Evolutionary conservation across 768 basidiomycete genomes (phyloP).

Genomic region (Nevesoporus exiguus): DNA sequence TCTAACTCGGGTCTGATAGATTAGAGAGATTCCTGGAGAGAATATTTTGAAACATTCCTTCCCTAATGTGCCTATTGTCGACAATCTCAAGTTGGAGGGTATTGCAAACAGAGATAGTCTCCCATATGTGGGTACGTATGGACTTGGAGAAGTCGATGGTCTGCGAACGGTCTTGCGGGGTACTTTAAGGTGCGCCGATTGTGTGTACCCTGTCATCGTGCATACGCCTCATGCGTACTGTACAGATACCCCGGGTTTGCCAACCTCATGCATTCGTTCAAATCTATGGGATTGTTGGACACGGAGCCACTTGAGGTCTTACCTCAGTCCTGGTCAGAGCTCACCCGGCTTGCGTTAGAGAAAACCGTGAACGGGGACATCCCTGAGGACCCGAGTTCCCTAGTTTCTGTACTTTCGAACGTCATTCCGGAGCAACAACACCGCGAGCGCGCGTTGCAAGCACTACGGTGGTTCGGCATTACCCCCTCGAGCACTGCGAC

Average conservation of each 20-base stretch:
- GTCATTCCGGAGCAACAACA: constrained; percentile 14
- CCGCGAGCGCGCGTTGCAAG: constrained; percentile 31
- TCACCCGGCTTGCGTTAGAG: constrained; percentile 36
- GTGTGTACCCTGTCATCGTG: background rate
- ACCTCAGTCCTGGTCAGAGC: constrained; percentile 32
- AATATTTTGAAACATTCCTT: constrained; percentile 58
- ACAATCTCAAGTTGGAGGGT: constrained; percentile 70
- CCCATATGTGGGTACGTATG: constrained; percentile 64
- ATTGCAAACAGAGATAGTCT: constrained; percentile 83
- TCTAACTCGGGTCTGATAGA: constrained; percentile 31
- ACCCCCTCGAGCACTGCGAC: constrained; percentile 5
- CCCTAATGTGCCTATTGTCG: constrained; percentile 61
- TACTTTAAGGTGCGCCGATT: constrained; percentile 60
- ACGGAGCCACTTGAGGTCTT: constrained; percentile 12
- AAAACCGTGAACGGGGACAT: constrained; percentile 25
- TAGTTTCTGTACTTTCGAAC: constrained; percentile 32
- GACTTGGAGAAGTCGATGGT: constrained; percentile 39
- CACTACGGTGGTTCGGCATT: constrained; percentile 43
- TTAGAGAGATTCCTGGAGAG: constrained; percentile 46
- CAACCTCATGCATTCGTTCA: constrained; percentile 68
- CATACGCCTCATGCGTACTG: background rate
- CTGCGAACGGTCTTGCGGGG: constrained; percentile 76
- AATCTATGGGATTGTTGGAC: constrained; percentile 65
- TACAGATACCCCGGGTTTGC: constrained; percentile 83
- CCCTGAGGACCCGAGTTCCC: constrained; percentile 30